Conservation (phyloP, 306 rosid genomes). For the Casuarina equisetifolia region DNA sequence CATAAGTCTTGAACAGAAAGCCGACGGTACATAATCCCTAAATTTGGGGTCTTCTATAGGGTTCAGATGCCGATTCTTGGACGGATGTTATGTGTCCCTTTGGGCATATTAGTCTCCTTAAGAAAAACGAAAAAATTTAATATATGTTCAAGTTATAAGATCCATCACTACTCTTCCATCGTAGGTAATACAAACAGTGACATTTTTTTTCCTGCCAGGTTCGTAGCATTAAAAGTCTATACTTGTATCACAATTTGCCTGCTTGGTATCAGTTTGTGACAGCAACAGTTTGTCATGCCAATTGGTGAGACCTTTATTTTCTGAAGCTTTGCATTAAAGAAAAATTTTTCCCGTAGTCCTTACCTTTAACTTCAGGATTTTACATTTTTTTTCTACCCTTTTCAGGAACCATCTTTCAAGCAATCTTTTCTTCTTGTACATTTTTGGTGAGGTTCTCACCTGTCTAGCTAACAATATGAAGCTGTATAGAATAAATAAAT, state of each 20-base stretch:
- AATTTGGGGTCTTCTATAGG: background rate
- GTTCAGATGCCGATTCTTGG: background rate
- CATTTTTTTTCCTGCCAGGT: slow-evolving; percentile 41
- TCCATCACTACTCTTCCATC: background rate
- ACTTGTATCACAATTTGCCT: slow-evolving; percentile 76
- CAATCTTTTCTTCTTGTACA: slow-evolving; percentile 95
- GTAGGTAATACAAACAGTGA: background rate
- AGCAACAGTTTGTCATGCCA: slow-evolving; percentile 93
- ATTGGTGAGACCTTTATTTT: slow-evolving; percentile 63
- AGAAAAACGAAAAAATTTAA: background rate
- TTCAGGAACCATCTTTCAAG: slow-evolving; percentile 97
- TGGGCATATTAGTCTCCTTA: background rate
- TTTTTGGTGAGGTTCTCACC: slow-evolving; percentile 71
- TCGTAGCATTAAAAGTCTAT: slow-evolving; percentile 54
- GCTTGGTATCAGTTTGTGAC: slow-evolving; percentile 92
- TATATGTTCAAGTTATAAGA: background rate
- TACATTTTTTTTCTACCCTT: slow-evolving; percentile 25
- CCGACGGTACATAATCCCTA: background rate
- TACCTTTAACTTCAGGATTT: slow-evolving; percentile 21
- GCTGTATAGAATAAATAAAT: slow-evolving; percentile 7
- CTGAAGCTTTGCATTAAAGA: background rate
- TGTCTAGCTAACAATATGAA: slow-evolving; percentile 13
- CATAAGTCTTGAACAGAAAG: background rate
- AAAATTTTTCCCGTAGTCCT: background rate
- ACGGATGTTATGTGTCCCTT: background rate